Evolutionary conservation across 2,329 filamentous ascomycete genomes (phyloP).

Genomic region (Dactylonectria macrodidyma): DNA sequence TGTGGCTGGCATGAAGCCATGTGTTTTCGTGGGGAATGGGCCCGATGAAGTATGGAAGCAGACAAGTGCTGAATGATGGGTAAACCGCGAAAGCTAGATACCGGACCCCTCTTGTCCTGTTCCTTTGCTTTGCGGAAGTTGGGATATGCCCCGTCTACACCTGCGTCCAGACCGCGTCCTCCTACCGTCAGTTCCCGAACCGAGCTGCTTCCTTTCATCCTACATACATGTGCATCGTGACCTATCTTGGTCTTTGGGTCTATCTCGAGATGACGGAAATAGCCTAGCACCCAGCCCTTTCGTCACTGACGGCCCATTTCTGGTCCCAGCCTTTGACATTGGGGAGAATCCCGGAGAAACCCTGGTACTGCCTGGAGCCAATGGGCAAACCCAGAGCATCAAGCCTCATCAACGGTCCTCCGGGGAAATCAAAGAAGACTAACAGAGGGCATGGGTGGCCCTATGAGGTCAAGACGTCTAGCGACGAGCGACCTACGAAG

Average conservation of each 20-base stretch:
- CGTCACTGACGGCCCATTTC: slow-evolving; percentile 21
- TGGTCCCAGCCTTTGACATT: slow-evolving; percentile 4
- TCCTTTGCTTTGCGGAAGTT: slow-evolving; percentile 21
- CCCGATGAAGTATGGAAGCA: slow-evolving; percentile 7
- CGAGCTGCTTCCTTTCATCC: slow-evolving; percentile 17
- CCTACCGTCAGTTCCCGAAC: slow-evolving; percentile 21
- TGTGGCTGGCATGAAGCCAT: slow-evolving; percentile 24
- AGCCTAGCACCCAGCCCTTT: slow-evolving; percentile 13
- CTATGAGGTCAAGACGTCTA: slow-evolving; percentile 26
- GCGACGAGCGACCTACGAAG: slow-evolving; percentile 20
- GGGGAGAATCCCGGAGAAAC: slow-evolving; percentile 13
- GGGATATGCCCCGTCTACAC: slow-evolving; percentile 42
- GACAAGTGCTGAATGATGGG: slow-evolving; percentile 9
- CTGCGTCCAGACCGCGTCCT: slow-evolving; percentile 32
- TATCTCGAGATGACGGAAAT: slow-evolving; percentile 15
- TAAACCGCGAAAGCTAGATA: slow-evolving; percentile 35
- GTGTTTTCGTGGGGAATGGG: slow-evolving; percentile 22
- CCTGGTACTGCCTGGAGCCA: slow-evolving; percentile 16
- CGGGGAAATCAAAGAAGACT: slow-evolving; percentile 13
- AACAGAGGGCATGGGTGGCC: slow-evolving; percentile 13
- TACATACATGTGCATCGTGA: slow-evolving; percentile 9
- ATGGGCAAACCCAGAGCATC: slow-evolving; percentile 17
- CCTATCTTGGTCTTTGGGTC: slow-evolving; percentile 20
- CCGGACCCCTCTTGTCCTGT: slow-evolving; percentile 35
- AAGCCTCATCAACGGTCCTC: slow-evolving; percentile 27